phyloP scores from a whole-genome alignment of 2,329 filamentous ascomycete species.

The Paecilomyces sp. region DNA sequence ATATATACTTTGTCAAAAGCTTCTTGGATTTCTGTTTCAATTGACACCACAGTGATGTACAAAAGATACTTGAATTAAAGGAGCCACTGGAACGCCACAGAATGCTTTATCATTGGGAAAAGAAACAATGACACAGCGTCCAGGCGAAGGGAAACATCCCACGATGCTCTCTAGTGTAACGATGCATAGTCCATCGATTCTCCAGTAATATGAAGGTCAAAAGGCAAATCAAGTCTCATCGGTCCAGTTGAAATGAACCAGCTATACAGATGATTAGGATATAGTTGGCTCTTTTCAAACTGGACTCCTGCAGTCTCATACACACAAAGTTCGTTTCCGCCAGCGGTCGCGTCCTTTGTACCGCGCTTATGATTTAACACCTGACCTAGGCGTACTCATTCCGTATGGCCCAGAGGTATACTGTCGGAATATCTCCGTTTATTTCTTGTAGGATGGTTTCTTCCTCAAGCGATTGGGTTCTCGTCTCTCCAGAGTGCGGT shows the following conservation, averaged over 20 bases:
- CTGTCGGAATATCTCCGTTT: neutral
- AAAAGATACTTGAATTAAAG: neutral
- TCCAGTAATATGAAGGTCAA: neutral
- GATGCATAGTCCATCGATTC: neutral
- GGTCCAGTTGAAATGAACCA: neutral
- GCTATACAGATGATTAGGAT: neutral
- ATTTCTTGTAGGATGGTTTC: conserved; percentile 6
- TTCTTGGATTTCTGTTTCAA: neutral
- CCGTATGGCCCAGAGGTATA: neutral
- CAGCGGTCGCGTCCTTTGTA: neutral
- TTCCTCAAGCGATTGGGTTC: conserved; percentile 24
- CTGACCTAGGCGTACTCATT: neutral
- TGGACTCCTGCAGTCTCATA: neutral
- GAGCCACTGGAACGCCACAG: neutral
- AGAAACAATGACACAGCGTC: neutral
- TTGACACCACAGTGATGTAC: neutral
- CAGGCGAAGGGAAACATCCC: neutral
- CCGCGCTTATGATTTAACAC: neutral
- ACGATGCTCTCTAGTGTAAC: neutral
- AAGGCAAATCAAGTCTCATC: too few relatives aligned
- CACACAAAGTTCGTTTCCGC: neutral
- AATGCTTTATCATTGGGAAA: neutral
- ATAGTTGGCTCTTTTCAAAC: neutral
- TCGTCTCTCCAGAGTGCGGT: conserved; percentile 20
- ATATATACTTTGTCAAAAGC: neutral